Conservation (phyloP, 164 flowering plant species). For the Pachysandra terminalis region DNA sequence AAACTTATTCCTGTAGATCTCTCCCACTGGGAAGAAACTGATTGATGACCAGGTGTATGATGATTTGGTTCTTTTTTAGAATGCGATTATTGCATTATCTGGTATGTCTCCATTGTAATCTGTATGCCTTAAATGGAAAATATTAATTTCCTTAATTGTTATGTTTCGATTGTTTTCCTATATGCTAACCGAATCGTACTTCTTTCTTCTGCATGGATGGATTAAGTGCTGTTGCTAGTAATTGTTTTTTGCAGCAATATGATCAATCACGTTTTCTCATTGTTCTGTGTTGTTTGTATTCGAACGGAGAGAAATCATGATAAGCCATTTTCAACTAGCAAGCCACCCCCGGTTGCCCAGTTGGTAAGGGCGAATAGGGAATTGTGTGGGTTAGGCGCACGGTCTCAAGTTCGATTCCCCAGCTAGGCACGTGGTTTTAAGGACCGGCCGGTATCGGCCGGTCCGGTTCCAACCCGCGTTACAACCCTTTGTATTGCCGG, state of each 20-base stretch:
- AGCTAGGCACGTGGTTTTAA: no score
- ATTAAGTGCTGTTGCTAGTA: not conserved
- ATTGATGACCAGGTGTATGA: constrained; percentile 6
- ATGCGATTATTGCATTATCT: not conserved
- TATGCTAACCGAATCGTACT: not conserved
- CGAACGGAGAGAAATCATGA: not conserved
- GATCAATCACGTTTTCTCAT: not conserved
- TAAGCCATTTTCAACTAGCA: not conserved
- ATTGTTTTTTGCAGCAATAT: not conserved
- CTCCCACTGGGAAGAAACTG: constrained; percentile 93
- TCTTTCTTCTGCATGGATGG: not conserved
- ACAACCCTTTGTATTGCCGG: no score
- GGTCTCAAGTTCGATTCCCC: no score
- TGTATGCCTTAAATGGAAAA: not conserved
- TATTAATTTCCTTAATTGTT: not conserved
- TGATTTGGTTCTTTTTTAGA: not conserved
- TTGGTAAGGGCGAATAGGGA: no score
- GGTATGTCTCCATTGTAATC: not conserved
- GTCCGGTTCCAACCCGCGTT: no score
- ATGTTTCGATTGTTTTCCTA: not conserved
- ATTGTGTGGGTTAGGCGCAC: no score
- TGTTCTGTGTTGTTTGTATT: not conserved
- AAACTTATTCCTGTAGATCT: constrained; percentile 85
- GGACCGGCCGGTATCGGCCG: no score
- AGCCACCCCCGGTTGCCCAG: no score